Conservation (phyloP, 2,329 filamentous ascomycete species). For the Monosporascus sp. region DNA sequence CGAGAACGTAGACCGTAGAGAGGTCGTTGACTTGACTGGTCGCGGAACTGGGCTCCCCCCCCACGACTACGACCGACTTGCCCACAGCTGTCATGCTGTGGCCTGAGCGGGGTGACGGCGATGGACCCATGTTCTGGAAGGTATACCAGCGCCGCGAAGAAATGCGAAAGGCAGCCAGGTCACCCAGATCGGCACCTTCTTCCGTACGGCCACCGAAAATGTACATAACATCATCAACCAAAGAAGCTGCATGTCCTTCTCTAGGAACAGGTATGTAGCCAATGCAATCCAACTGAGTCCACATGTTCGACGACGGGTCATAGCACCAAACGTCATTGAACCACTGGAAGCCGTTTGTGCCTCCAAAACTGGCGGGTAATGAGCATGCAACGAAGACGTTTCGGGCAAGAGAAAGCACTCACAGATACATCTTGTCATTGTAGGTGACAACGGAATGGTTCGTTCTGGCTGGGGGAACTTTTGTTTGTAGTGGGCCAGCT, state of each 20-base stretch:
- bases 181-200: conserved; percentile 85
- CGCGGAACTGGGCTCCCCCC: conserved; percentile 88
- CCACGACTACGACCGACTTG: conserved; percentile 87
- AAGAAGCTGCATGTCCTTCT: conserved; percentile 87
- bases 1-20: conserved; percentile 83
- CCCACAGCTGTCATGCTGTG: conserved; percentile 97
- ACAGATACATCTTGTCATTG: conserved; percentile 92
- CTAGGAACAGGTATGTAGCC: conserved; percentile 92
- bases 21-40: conserved; percentile 77
- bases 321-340: conserved; percentile 99
- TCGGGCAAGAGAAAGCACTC: conserved; percentile 34
- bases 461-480: conserved; percentile 80
- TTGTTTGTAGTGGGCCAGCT: conserved; percentile 53
- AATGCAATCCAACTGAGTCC: conserved; percentile 90
- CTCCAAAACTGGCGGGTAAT: conserved; percentile 67
- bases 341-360: conserved; percentile 93
- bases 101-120: conserved; percentile 85
- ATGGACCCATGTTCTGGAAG: conserved; percentile 98
- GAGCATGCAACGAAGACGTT: conserved; percentile 5
- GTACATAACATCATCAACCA: conserved; percentile 99
- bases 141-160: conserved; percentile 93
- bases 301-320: conserved; percentile 75
- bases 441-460: conserved; percentile 91
- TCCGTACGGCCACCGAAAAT: conserved; percentile 95
- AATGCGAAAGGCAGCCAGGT: conserved; percentile 74